phyloP scores from a whole-genome alignment of 768 basidiomycete species.

The Gymnopilus dilepis region DNA sequence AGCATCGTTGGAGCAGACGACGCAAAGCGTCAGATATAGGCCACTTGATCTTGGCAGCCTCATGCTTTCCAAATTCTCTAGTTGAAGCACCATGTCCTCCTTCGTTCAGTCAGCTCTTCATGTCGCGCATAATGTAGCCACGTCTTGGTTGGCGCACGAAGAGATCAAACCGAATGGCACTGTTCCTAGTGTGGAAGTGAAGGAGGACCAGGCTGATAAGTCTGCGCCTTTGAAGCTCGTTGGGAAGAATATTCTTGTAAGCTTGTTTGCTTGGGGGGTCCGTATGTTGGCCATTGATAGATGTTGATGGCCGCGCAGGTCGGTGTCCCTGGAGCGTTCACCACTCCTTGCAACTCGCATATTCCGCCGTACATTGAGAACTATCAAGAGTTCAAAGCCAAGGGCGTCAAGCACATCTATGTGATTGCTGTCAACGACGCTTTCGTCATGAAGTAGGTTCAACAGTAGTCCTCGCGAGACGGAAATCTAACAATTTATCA shows the following conservation, averaged over 20 bases:
- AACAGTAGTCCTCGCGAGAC: not conserved
- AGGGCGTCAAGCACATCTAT: slow-evolving; percentile 74
- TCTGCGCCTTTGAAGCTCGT: slow-evolving; percentile 48
- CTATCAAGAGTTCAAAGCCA: slow-evolving; percentile 74
- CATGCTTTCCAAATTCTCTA: slow-evolving; percentile 1
- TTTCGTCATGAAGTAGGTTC: slow-evolving; percentile 64
- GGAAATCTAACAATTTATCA: slow-evolving; percentile 24
- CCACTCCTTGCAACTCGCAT: slow-evolving; percentile 71
- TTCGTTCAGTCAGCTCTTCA: slow-evolving; percentile 50
- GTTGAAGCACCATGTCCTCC: slow-evolving; percentile 47
- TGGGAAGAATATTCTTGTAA: slow-evolving; percentile 69
- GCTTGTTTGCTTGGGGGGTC: slow-evolving; percentile 26
- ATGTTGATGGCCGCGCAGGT: slow-evolving; percentile 44
- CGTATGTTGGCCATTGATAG: not conserved
- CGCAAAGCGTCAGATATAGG: not conserved
- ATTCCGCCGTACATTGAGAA: slow-evolving; percentile 67
- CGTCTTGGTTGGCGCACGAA: slow-evolving; percentile 51
- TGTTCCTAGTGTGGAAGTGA: slow-evolving; percentile 58
- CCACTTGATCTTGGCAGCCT: not conserved
- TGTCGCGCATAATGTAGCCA: slow-evolving; percentile 58
- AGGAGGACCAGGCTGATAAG: slow-evolving; percentile 59
- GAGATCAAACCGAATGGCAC: slow-evolving; percentile 53
- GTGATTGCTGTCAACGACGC: slow-evolving; percentile 82
- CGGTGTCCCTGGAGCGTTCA: slow-evolving; percentile 81
- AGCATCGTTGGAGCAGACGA: not conserved